Percentiles rank a stretch among this genome's conserved stretches.
These are phyloP conservation scores for Thermochaetoides thermophila DNA, from an alignment of 495 filamentous ascomycete genomes.

Conservation along the genomic window DNA sequence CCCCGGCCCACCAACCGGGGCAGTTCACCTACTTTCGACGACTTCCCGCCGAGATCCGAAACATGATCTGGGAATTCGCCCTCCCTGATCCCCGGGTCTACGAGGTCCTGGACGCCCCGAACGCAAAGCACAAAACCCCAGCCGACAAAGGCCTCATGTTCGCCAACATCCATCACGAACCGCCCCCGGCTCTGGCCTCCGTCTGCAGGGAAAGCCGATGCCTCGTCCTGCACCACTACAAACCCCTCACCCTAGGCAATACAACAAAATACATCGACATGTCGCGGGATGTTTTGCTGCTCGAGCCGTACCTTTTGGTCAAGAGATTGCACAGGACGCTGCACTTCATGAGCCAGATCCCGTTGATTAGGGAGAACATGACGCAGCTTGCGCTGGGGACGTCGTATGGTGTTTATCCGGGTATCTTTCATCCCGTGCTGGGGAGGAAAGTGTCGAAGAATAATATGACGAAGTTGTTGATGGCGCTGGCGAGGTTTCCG, in stretches of 20 bases:
- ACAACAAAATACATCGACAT: slow-evolving; percentile 34
- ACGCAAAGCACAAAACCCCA: slow-evolving; percentile 23
- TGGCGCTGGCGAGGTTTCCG: slow-evolving; percentile 27
- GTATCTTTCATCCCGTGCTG: slow-evolving; percentile 30
- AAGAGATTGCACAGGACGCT: slow-evolving; percentile 32
- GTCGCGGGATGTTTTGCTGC: slow-evolving; percentile 32
- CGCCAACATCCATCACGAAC: slow-evolving; percentile 32
- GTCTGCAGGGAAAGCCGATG: slow-evolving; percentile 34
- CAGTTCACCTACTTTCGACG: slow-evolving; percentile 16
- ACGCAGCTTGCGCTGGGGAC: slow-evolving; percentile 31
- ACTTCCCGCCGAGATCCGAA: slow-evolving; percentile 24
- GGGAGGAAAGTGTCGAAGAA: slow-evolving; percentile 33
- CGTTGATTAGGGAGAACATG: slow-evolving; percentile 27
- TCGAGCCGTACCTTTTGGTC: slow-evolving; percentile 35
- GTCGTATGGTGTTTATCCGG: slow-evolving; percentile 32
- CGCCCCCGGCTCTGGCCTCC: slow-evolving; percentile 30
- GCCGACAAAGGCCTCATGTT: slow-evolving; percentile 32
- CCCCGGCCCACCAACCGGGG: slow-evolving; percentile 10
- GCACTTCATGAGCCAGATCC: slow-evolving; percentile 33
- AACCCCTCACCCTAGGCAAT: slow-evolving; percentile 28
- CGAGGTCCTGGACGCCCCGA: slow-evolving; percentile 33
- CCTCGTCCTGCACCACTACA: slow-evolving; percentile 32
- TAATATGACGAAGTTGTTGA: slow-evolving; percentile 32
- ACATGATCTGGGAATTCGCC: slow-evolving; percentile 31
- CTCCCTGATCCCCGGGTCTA: slow-evolving; percentile 32